Base-by-base conservation (phyloP, 1,284 basidiomycete genomes). In the Heliocybe sulcata region DNA sequence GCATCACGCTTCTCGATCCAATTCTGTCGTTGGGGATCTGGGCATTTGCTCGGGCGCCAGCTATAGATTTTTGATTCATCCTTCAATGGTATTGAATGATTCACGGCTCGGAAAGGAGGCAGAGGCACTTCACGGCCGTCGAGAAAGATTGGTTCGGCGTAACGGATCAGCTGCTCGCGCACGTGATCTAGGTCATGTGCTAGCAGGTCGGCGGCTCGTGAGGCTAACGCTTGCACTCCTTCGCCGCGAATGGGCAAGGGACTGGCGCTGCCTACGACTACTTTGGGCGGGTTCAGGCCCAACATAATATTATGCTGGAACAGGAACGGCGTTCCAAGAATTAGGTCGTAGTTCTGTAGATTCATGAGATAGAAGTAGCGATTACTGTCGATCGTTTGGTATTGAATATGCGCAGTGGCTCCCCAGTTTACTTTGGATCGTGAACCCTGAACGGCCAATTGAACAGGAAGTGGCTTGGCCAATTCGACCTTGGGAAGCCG, bases 51-150 rank as follows among this genome's bases (percentile, higher is more conserved):
- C 2, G 65, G 67, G 8, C 67, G 53, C 60, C 64, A 73, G 0
- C 58, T 20, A 29, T 72, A 73, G 0, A 67, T 52, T 35, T 65
- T 66, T 0, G 53, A 38, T 33, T 67, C 61, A 42, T 76, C 67
- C 3, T 71, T 71, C 6, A 76, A 45, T 0, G 72, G 72, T 1
- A 76, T 74, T 0, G 53, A 52, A 52, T 76, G 72, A 51, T 76
- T 75, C 4, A 76, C 69, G 0, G 56, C 68, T 0, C 69, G 54
- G 1, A 73, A 48, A 0, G 68, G 73, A 0, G 67, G 72, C 11
- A 73, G 47, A 0, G 57, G 56, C 0, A 65, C 63, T 2, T 69
- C 61, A 0, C 49, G 55, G 0, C 63, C 64, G 2, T 66, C 58
- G 27, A 59, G 61, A 52, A 69, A 71, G 0, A 73, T 51, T 16